phyloP scores from a whole-genome alignment of 495 filamentous ascomycete species.

The Penicillium lividum region DNA sequence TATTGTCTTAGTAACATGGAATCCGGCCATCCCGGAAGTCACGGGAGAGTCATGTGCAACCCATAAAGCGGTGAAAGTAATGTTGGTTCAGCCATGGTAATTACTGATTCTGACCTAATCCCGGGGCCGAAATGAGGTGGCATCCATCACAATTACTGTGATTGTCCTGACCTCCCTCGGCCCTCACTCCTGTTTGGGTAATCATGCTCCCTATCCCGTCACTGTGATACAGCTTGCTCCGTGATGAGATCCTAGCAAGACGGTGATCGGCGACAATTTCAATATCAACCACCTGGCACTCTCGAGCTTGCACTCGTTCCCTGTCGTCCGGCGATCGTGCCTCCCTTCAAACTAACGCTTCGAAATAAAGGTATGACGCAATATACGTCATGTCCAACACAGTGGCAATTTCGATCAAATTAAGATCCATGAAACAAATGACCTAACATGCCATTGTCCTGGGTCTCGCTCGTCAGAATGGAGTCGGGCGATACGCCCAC shows the following conservation, averaged over 20 bases:
- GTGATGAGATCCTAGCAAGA: slow-evolving; percentile 1
- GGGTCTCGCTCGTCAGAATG: neutral
- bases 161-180: slow-evolving; percentile 19
- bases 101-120: neutral
- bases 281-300: slow-evolving; percentile 1
- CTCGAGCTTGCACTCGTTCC: neutral
- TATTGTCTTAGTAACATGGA: neutral
- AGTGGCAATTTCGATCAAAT: neutral
- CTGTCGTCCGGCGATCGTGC: neutral
- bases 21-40: slow-evolving; percentile 17
- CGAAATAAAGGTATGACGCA: slow-evolving; percentile 2
- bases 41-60: slow-evolving; percentile 11
- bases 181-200: slow-evolving; percentile 31
- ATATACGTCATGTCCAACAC: slow-evolving; percentile 4
- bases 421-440: neutral
- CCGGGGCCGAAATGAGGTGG: neutral
- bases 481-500: slow-evolving; percentile 1
- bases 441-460: neutral
- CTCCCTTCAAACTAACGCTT: neutral
- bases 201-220: slow-evolving; percentile 17
- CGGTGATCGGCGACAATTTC: slow-evolving; percentile 5
- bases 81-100: neutral
- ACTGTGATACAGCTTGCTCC: slow-evolving; percentile 4
- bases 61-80: neutral
- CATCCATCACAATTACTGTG: neutral